These are phyloP conservation scores for Leccinum barrowsii DNA, from an alignment of 768 basidiomycete species.

Conservation along the genomic window DNA sequence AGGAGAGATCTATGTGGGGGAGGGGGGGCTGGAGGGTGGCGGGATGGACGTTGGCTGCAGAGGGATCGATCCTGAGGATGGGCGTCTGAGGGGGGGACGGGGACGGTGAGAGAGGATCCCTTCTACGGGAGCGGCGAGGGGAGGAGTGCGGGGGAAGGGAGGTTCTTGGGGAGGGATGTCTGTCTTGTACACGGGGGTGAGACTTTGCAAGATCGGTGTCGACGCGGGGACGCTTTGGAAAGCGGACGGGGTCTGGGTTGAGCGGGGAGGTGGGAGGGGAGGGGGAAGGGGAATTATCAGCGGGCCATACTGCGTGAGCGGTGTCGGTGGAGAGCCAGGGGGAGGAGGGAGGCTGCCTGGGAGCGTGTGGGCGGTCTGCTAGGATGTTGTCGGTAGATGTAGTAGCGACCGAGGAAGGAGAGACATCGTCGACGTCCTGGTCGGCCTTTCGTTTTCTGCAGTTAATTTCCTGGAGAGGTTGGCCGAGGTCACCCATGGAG, in stretches of 20 bases:
- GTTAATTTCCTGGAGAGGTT: slow-evolving; percentile 45
- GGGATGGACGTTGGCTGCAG: slow-evolving; percentile 24
- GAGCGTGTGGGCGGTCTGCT: slow-evolving; percentile 35
- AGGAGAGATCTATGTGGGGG: slow-evolving; percentile 38
- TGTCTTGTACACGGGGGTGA: slow-evolving; percentile 11
- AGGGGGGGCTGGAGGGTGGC: slow-evolving; percentile 27
- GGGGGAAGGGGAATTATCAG: slow-evolving; percentile 34
- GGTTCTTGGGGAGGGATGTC: slow-evolving; percentile 11
- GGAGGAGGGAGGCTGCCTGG: slow-evolving; percentile 38
- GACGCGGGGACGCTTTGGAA: slow-evolving; percentile 31
- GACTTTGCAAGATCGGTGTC: slow-evolving; percentile 21
- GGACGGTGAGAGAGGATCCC: slow-evolving; percentile 29
- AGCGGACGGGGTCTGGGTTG: slow-evolving; percentile 32
- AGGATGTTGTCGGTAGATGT: slow-evolving; percentile 32
- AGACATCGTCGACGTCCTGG: slow-evolving; percentile 38
- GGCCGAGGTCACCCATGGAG: slow-evolving; percentile 62
- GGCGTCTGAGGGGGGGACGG: slow-evolving; percentile 20
- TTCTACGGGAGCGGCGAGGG: slow-evolving; percentile 30
- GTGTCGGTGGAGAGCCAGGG: slow-evolving; percentile 32
- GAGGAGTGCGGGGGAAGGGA: slow-evolving; percentile 24
- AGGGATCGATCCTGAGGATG: slow-evolving; percentile 26
- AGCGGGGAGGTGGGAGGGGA: slow-evolving; percentile 37
- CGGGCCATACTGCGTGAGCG: slow-evolving; percentile 35
- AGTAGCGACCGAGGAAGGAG: slow-evolving; percentile 31
- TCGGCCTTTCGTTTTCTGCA: slow-evolving; percentile 70